These are phyloP conservation scores for Hyphopichia khmerensis DNA, from an alignment of 1,139 yeast genomes.

Conservation along the genomic window DNA sequence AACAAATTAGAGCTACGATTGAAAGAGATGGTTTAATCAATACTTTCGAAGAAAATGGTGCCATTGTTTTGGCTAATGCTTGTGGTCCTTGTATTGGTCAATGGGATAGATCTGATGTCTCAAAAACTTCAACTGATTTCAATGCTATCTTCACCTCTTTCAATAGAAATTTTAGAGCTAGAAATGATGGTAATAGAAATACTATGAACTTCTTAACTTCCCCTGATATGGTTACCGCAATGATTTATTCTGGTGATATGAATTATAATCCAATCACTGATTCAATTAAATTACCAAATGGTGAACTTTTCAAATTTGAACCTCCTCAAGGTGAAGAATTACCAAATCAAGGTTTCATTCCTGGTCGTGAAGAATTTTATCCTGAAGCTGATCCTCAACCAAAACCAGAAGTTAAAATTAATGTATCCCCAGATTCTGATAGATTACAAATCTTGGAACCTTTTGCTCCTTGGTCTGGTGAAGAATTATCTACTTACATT, in stretches of 20 bases:
- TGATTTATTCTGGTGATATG: constrained; percentile 91
- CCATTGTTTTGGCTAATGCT: constrained; percentile 90
- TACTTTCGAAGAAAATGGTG: constrained; percentile 81
- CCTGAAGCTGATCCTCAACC: constrained; percentile 82
- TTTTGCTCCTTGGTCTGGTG: constrained; percentile 79
- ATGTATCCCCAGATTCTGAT: constrained; percentile 73
- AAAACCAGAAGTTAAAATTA: constrained; percentile 63
- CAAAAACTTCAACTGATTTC: constrained; percentile 60
- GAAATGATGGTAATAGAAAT: constrained; percentile 96
- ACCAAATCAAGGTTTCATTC: constrained; percentile 75
- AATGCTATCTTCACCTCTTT: constrained; percentile 94
- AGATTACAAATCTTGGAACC: constrained; percentile 84
- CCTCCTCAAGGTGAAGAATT: constrained; percentile 85
- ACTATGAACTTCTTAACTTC: constrained; percentile 96
- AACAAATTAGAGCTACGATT: constrained; percentile 94
- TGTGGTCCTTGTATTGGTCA: constrained; percentile 99
- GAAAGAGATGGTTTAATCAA: constrained; percentile 89
- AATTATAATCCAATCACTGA: constrained; percentile 87
- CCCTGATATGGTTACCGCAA: constrained; percentile 95
- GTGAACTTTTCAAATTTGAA: constrained; percentile 67
- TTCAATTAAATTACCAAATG: constrained; percentile 61
- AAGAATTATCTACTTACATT: constrained; percentile 75
- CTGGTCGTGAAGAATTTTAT: constrained; percentile 80
- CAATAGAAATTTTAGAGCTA: constrained; percentile 94
- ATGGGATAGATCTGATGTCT: constrained; percentile 81